phyloP scores from a whole-genome alignment of 495 filamentous ascomycete genomes.

The Corynascus novoguineensis region DNA sequence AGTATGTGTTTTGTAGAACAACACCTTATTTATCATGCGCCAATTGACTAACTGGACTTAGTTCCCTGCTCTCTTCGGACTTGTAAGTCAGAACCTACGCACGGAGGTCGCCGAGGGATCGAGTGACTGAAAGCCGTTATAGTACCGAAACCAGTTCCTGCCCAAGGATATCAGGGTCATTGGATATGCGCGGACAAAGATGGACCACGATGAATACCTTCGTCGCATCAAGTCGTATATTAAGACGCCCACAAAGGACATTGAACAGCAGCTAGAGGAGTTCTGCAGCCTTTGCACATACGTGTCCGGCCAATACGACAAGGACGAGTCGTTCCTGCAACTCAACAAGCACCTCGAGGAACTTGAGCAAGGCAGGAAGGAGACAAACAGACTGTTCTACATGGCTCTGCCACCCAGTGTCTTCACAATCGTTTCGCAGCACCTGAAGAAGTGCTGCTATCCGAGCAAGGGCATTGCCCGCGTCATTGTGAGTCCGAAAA shows the following conservation, averaged over 20 bases:
- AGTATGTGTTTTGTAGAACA: slow-evolving; percentile 46
- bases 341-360: slow-evolving; percentile 86
- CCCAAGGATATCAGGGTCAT: slow-evolving; percentile 96
- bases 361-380: slow-evolving; percentile 72
- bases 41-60: slow-evolving; percentile 41
- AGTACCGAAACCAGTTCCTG: slow-evolving; percentile 98
- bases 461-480: slow-evolving; percentile 81
- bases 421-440: slow-evolving; percentile 94
- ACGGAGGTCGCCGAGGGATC: background rate
- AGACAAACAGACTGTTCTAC: slow-evolving; percentile 94
- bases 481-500: slow-evolving; percentile 66
- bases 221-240: slow-evolving; percentile 95
- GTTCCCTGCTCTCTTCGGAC: slow-evolving; percentile 98
- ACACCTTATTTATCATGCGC: slow-evolving; percentile 13
- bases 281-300: slow-evolving; percentile 89
- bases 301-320: slow-evolving; percentile 93
- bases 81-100: slow-evolving; percentile 58
- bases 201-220: slow-evolving; percentile 95
- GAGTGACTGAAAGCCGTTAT: slow-evolving; percentile 27
- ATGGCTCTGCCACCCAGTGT: slow-evolving; percentile 98
- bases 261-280: slow-evolving; percentile 86
- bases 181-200: slow-evolving; percentile 98
- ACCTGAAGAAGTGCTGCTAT: slow-evolving; percentile 95
- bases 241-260: slow-evolving; percentile 96
- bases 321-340: slow-evolving; percentile 88